These are phyloP conservation scores for Sisymbrium irio DNA, from an alignment of 345 rosid species.

Conservation along the genomic window DNA sequence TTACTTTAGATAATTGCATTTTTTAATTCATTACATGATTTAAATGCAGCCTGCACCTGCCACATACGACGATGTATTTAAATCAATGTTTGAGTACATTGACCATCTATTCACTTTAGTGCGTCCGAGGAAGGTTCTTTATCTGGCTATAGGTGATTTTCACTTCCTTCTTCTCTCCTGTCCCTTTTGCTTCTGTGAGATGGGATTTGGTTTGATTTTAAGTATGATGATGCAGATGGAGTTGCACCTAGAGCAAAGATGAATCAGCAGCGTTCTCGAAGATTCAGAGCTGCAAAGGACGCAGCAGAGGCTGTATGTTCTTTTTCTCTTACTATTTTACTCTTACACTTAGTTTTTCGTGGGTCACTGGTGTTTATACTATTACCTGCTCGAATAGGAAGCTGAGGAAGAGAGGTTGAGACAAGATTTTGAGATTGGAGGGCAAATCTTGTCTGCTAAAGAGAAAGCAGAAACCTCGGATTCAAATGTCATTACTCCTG, in stretches of 20 bases:
- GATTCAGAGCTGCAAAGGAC: slow-evolving; percentile 96
- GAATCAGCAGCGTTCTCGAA: slow-evolving; percentile 96
- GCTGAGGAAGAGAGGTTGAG: slow-evolving; percentile 91
- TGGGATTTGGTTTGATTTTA: slow-evolving; percentile 7
- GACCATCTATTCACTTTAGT: slow-evolving; percentile 85
- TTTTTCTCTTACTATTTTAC: not conserved
- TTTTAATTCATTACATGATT: not conserved
- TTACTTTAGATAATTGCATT: not conserved
- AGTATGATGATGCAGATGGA: slow-evolving; percentile 59
- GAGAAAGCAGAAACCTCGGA: slow-evolving; percentile 82
- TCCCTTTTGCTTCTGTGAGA: not conserved
- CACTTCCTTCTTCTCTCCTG: not conserved
- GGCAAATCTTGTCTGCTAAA: slow-evolving; percentile 52
- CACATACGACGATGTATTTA: slow-evolving; percentile 89
- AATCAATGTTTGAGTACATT: slow-evolving; percentile 80
- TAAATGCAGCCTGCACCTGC: slow-evolving; percentile 81
- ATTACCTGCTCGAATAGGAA: slow-evolving; percentile 45
- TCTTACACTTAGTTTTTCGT: slow-evolving; percentile 10
- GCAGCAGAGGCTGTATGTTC: slow-evolving; percentile 83
- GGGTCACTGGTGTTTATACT: not conserved
- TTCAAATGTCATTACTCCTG: slow-evolving; percentile 98
- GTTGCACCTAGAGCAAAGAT: slow-evolving; percentile 99
- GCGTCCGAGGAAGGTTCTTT: slow-evolving; percentile 96
- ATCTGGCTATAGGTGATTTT: slow-evolving; percentile 83
- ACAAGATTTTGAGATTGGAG: slow-evolving; percentile 74